These are phyloP conservation scores for Biscogniauxia mediterranea DNA, from an alignment of 2,329 filamentous ascomycete genomes.

Conservation along the genomic window DNA sequence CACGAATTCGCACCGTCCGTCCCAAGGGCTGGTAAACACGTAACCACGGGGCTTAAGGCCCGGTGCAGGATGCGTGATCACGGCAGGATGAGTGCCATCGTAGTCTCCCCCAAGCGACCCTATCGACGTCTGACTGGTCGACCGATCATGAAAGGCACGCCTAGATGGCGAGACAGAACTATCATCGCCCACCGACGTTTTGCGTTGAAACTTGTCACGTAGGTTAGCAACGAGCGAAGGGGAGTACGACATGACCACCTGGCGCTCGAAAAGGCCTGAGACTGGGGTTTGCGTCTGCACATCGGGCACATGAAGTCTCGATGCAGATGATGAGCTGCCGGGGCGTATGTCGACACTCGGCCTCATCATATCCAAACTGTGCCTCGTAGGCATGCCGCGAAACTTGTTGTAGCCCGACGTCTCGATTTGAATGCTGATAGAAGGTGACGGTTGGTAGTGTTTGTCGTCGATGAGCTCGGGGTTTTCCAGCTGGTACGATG, in stretches of 20 bases:
- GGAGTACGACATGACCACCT: slow-evolving; percentile 57
- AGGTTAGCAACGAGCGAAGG: slow-evolving; percentile 49
- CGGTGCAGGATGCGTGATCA: slow-evolving; percentile 43
- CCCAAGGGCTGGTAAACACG: slow-evolving; percentile 82
- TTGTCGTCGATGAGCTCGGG: slow-evolving; percentile 33
- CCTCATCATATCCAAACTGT: slow-evolving; percentile 11
- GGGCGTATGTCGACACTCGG: slow-evolving; percentile 29
- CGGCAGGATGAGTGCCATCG: slow-evolving; percentile 27
- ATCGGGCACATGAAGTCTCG: slow-evolving; percentile 13
- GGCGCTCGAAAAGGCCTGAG: slow-evolving; percentile 47
- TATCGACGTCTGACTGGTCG: slow-evolving; percentile 34
- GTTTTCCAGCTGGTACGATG: slow-evolving; percentile 49
- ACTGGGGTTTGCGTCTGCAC: slow-evolving; percentile 4
- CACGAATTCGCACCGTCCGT: slow-evolving; percentile 79
- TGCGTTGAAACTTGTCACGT: slow-evolving; percentile 43
- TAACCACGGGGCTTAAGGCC: slow-evolving; percentile 63
- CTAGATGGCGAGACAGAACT: slow-evolving; percentile 26
- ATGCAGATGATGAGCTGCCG: slow-evolving; percentile 22
- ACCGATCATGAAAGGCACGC: slow-evolving; percentile 28
- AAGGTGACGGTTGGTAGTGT: slow-evolving; percentile 34
- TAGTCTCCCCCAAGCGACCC: slow-evolving; percentile 34
- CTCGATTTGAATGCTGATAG: slow-evolving; percentile 53
- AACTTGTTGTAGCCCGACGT: slow-evolving; percentile 59
- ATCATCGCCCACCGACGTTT: slow-evolving; percentile 31
- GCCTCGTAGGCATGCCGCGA: slow-evolving; percentile 45